Conservation (phyloP, 768 basidiomycete genomes). For the Kwoniella europaea region DNA sequence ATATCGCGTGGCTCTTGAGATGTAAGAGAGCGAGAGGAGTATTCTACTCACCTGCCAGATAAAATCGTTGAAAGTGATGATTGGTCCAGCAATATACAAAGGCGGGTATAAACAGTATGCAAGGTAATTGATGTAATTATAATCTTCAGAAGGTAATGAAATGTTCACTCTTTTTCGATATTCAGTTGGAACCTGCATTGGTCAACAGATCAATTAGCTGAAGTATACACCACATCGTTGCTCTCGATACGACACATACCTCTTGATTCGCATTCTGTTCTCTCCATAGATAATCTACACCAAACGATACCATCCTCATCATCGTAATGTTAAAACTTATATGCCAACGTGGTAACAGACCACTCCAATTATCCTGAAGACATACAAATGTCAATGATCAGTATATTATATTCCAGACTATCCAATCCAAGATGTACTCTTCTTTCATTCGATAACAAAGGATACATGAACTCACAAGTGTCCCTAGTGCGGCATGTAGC, state of each 20-base stretch:
- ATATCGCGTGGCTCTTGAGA: too few species aligned
- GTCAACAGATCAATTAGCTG: neutral
- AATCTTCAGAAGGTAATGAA: slow-evolving; percentile 66
- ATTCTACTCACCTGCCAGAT: slow-evolving; percentile 76
- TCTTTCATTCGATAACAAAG: too few species aligned
- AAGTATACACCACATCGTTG: neutral
- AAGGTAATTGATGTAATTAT: slow-evolving; percentile 74
- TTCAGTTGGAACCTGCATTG: slow-evolving; percentile 22
- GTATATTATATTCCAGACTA: too few species aligned
- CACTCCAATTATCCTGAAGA: slow-evolving; percentile 59
- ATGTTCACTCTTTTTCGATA: slow-evolving; percentile 69
- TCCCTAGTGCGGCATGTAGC: slow-evolving; percentile 65
- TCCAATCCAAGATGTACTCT: too few species aligned
- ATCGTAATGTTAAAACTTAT: slow-evolving; percentile 94
- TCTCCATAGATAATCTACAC: slow-evolving; percentile 87
- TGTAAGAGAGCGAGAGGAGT: too few species aligned
- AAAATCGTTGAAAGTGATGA: slow-evolving; percentile 95
- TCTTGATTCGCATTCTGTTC: slow-evolving; percentile 55
- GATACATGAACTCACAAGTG: too few species aligned
- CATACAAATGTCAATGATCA: too few species aligned
- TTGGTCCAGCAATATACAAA: slow-evolving; percentile 93
- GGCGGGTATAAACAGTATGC: slow-evolving; percentile 90
- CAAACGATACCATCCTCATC: slow-evolving; percentile 89
- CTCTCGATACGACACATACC: neutral
- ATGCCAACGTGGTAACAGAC: slow-evolving; percentile 89